Evolutionary conservation across 345 rosid species (phyloP).

Genomic region (Melaleuca quinquenervia): DNA sequence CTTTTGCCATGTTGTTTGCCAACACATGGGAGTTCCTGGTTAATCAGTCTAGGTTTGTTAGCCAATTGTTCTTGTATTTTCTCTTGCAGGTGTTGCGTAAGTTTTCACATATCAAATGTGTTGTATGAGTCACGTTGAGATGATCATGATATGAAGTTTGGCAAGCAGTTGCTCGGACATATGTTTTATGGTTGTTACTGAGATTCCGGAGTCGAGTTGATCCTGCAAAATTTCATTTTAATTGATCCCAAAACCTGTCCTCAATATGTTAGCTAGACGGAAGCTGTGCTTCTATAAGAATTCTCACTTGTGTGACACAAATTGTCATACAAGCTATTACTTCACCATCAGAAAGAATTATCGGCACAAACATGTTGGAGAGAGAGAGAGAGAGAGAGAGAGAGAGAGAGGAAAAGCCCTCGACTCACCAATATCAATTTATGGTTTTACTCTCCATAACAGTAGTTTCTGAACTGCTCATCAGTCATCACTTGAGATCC

Average conservation of each 20-base stretch:
- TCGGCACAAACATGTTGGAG: background rate
- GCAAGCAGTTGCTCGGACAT: background rate
- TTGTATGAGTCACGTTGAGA: background rate
- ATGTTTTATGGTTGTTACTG: background rate
- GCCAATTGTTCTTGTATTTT: background rate
- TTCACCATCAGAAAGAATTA: background rate
- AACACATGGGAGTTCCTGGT: background rate
- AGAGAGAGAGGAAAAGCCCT: background rate
- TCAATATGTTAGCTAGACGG: background rate
- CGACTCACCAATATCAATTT: background rate
- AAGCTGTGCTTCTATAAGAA: background rate
- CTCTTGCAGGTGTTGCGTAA: background rate
- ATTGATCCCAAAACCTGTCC: background rate
- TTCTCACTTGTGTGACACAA: background rate
- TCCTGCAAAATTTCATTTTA: background rate
- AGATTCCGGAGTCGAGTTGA: background rate
- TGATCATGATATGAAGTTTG: background rate
- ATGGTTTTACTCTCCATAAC: background rate
- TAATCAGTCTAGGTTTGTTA: background rate
- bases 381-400: no score
- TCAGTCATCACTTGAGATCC: background rate
- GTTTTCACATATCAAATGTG: background rate
- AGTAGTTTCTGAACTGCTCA: background rate
- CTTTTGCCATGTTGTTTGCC: background rate
- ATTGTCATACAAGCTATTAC: background rate